These are phyloP conservation scores for Kregervanrija fluxuum DNA, from an alignment of 805 yeast species.

Conservation along the genomic window DNA sequence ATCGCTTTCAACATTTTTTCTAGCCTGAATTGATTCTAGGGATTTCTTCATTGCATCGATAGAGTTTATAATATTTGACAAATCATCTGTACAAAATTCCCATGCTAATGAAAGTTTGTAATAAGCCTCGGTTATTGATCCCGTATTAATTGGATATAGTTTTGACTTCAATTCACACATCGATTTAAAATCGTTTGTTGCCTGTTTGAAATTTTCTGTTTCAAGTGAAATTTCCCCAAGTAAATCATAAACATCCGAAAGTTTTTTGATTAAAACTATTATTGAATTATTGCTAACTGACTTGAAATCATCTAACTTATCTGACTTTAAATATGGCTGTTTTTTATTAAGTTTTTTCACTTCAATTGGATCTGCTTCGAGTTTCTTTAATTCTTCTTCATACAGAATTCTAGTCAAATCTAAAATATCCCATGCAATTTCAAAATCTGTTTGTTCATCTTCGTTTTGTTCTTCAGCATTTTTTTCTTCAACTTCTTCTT, in stretches of 20 bases:
- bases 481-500: slow-evolving; percentile 19
- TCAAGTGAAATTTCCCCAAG: slow-evolving; percentile 89
- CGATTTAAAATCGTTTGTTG: slow-evolving; percentile 58
- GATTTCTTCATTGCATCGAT: slow-evolving; percentile 33
- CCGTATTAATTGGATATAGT: slow-evolving; percentile 43
- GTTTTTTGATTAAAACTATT: slow-evolving; percentile 35
- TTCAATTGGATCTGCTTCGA: neutral
- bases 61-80: slow-evolving; percentile 48
- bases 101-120: slow-evolving; percentile 73
- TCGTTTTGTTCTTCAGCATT: slow-evolving; percentile 24
- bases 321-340: slow-evolving; percentile 16
- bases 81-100: slow-evolving; percentile 57
- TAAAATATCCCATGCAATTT: slow-evolving; percentile 80
- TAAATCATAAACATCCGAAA: slow-evolving; percentile 70
- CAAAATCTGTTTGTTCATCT: slow-evolving; percentile 65
- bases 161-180: slow-evolving; percentile 48
- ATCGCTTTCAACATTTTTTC: slow-evolving; percentile 34
- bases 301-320: slow-evolving; percentile 13
- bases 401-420: slow-evolving; percentile 70
- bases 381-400: slow-evolving; percentile 24
- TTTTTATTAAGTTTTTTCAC: neutral
- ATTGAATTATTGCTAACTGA: neutral
- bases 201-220: slow-evolving; percentile 78
- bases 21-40: slow-evolving; percentile 37
- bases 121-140: slow-evolving; percentile 68